Percentiles rank a stretch among this genome's conserved stretches.
phyloP scores from a whole-genome alignment of 306 rosid species.

The Rubus idaeus region DNA sequence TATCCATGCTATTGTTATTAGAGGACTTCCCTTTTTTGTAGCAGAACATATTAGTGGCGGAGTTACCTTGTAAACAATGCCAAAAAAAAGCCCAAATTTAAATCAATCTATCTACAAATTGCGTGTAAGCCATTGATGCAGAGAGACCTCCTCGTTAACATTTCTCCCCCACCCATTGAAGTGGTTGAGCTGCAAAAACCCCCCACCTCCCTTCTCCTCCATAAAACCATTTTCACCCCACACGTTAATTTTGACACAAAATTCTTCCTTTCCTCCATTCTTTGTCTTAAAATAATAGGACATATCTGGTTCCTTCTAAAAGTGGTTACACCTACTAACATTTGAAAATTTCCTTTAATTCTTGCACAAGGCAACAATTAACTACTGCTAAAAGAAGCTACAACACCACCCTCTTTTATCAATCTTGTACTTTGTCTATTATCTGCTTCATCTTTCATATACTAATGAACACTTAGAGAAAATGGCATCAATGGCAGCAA shows the following conservation, averaged over 20 bases:
- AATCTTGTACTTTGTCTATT: not conserved
- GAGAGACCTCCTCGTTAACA: not conserved
- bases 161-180: conserved; percentile 45
- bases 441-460: conserved; percentile 4
- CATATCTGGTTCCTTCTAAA: not conserved
- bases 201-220: conserved; percentile 5
- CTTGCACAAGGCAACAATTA: conserved; percentile 12
- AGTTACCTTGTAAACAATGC: conserved; percentile 9
- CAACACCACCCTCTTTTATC: conserved; percentile 6
- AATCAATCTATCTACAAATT: not conserved
- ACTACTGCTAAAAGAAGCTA: conserved; percentile 16
- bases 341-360: not conserved
- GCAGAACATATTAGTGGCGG: not conserved
- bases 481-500: conserved; percentile 46
- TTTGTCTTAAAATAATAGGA: not conserved
- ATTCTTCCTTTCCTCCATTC: not conserved
- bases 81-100: not conserved
- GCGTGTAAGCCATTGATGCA: conserved; percentile 32
- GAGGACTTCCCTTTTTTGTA: not conserved
- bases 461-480: not conserved
- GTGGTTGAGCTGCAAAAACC: conserved; percentile 44
- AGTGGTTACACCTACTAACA: conserved; percentile 38
- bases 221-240: not conserved
- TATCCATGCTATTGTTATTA: not conserved
- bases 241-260: not conserved